phyloP scores from a whole-genome alignment of 805 yeast genomes.

The Candida xyloterini region DNA sequence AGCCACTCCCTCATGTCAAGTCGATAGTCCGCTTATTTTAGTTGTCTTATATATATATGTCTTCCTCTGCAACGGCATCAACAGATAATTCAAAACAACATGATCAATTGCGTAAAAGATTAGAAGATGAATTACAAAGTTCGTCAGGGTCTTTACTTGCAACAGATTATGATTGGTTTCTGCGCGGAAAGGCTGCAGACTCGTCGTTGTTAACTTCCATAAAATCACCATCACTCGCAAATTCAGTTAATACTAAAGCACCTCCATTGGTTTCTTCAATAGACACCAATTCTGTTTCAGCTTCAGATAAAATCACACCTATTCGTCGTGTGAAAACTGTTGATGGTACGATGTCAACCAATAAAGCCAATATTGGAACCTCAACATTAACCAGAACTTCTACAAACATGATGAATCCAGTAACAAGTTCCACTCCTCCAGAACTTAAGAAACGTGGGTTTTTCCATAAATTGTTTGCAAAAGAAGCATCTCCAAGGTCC shows the following conservation, averaged over 20 bases:
- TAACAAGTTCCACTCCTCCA: slow-evolving; percentile 2
- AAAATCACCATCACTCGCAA: slow-evolving; percentile 27
- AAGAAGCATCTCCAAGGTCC: slow-evolving; percentile 12
- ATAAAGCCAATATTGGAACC: slow-evolving; percentile 10
- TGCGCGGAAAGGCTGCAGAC: slow-evolving; percentile 18
- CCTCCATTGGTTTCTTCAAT: slow-evolving; percentile 26
- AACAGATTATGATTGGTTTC: slow-evolving; percentile 33
- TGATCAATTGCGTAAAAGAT: slow-evolving; percentile 27
- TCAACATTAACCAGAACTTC: slow-evolving; percentile 25
- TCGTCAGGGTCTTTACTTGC: slow-evolving; percentile 20
- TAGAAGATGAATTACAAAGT: slow-evolving; percentile 27
- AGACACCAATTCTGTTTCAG: slow-evolving; percentile 8
- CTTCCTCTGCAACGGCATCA: slow-evolving; percentile 12
- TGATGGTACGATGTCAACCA: slow-evolving; percentile 19
- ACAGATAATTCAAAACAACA: slow-evolving; percentile 25
- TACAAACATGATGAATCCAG: slow-evolving; percentile 22
- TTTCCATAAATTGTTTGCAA: slow-evolving; percentile 27
- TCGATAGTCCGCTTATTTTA: slow-evolving; percentile 4
- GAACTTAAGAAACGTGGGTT: slow-evolving; percentile 20
- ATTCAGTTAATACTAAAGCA: slow-evolving; percentile 26
- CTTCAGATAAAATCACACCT: slow-evolving; percentile 6
- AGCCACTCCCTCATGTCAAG: not conserved
- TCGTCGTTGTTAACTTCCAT: slow-evolving; percentile 19
- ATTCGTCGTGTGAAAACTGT: slow-evolving; percentile 27
- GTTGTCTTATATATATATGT: slow-evolving; percentile 1